Base-by-base conservation (phyloP, 345 rosid genomes). In the Orychophragmus violaceus region DNA sequence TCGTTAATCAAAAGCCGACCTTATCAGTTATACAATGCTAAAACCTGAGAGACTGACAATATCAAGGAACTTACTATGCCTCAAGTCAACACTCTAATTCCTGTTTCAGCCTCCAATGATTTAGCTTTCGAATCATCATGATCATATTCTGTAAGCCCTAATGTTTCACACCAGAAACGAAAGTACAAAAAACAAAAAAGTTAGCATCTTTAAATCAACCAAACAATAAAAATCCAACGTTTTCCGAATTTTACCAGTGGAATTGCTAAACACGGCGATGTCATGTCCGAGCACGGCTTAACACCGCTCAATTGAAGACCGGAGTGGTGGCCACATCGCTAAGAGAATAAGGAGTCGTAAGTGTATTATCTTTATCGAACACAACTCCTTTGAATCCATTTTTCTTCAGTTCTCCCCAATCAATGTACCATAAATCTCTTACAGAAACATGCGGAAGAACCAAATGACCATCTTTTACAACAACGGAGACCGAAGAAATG, bases 301-400 rank as follows among this genome's bases (percentile, higher is more conserved):
- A 69, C 99, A 95, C 67, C 35, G 78, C 19, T 87, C 86, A 16
- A 89, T 77, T 1, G 99, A 89, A 14, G 87, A 63, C 6, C 66
- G 65, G 30, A 87, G 84, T 8, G 92, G 84, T 12, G 74, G 81
- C 93, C 95, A 90, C 24, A 89, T 77, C 22, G 85, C 75, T 78
- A 95, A n/a, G 74, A 62, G 91, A 75, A 73, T 95, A 91, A 66
- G 97, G 97, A 61, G 84, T 93, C 1, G 97, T 91, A 19, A 95
- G 85, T 1, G 97, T 95, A 60, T 95, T 95, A 54, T 95, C 99
- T 76, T 95, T 95, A 61, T 95, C 99, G 54, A 95, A 95, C 18
- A 95, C 99, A 7, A 95, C 97, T 2, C 96, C 99, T 48, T 74
- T 81, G 71, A 91, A 95, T 1, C 99, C 99, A 64, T 83, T 86